A percentile compares a stretch with the other conserved stretches of the same genome.
phyloP scores from a whole-genome alignment of 139 green algal genomes.

The Chlorella sp. region DNA sequence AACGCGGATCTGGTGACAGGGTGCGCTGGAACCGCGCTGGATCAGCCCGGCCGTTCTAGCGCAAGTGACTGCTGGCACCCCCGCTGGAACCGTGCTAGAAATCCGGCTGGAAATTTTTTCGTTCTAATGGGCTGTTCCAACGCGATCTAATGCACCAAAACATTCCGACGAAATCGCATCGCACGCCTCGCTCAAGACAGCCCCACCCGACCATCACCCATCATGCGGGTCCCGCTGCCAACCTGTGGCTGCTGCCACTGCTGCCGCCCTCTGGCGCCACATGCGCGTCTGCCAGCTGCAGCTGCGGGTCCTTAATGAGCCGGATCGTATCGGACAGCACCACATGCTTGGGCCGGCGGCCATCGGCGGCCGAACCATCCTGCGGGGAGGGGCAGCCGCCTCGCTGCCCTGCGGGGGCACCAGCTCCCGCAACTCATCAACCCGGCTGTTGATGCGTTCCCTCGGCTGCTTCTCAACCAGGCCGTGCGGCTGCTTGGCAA shows the following conservation, averaged over 20 bases:
- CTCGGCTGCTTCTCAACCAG: constrained; percentile 83
- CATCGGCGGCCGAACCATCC: not conserved
- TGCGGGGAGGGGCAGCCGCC: not conserved
- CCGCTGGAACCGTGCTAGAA: no score
- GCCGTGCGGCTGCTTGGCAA: constrained; percentile 65
- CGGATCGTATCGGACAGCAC: constrained; percentile 63
- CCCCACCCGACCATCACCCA: no score
- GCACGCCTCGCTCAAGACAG: no score
- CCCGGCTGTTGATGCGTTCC: constrained; percentile 81
- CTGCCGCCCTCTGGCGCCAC: not conserved
- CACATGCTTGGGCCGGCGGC: constrained; percentile 18
- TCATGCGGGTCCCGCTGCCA: no score
- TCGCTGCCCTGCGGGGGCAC: constrained; percentile 40
- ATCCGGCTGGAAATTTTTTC: no score
- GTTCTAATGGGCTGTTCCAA: no score
- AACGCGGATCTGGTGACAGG: no score
- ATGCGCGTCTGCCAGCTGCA: constrained; percentile 39
- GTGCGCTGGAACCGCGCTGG: no score
- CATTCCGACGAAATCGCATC: no score
- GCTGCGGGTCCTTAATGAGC: constrained; percentile 62
- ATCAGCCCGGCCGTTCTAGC: no score
- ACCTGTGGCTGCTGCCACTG: not conserved
- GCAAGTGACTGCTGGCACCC: no score
- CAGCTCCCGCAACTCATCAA: constrained; percentile 67
- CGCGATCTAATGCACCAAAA: no score